These are phyloP conservation scores for Cairneyella variabilis DNA, from an alignment of 495 filamentous ascomycete species.

Conservation along the genomic window DNA sequence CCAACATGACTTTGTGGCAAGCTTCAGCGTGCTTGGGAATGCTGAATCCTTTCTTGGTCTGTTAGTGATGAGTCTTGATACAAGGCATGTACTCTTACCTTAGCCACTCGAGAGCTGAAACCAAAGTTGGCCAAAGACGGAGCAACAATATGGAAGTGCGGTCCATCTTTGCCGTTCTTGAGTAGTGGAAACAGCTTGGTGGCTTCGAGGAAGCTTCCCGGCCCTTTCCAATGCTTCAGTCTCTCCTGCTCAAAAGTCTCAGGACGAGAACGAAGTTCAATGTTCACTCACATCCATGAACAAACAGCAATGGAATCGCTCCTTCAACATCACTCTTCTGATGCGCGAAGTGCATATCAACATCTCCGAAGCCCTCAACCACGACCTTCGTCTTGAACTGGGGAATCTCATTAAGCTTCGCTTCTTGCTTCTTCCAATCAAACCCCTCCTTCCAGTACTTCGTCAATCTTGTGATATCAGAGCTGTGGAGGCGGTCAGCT, in stretches of 20 bases:
- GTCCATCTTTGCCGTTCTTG: slow-evolving; percentile 32
- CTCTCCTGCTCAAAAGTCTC: too few species aligned
- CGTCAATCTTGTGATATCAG: slow-evolving; percentile 40
- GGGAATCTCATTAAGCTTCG: slow-evolving; percentile 48
- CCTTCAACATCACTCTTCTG: slow-evolving; percentile 41
- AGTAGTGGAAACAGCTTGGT: slow-evolving; percentile 59
- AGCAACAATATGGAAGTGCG: slow-evolving; percentile 60
- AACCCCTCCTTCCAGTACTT: slow-evolving; percentile 41
- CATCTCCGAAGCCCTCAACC: slow-evolving; percentile 38
- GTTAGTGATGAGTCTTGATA: too few species aligned
- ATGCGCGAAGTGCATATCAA: slow-evolving; percentile 53
- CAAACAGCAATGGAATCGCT: slow-evolving; percentile 54
- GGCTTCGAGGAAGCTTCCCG: slow-evolving; percentile 66
- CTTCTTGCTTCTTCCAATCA: slow-evolving; percentile 48
- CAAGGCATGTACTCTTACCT: too few species aligned
- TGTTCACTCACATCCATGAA: too few species aligned
- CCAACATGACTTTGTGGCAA: slow-evolving; percentile 60
- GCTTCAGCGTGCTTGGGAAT: slow-evolving; percentile 56
- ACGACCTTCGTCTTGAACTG: slow-evolving; percentile 51
- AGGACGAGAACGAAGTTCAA: too few species aligned
- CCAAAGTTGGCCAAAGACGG: slow-evolving; percentile 67
- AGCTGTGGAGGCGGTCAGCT: too few species aligned
- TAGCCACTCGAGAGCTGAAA: slow-evolving; percentile 52
- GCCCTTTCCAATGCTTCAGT: too few species aligned
- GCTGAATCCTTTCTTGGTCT: slow-evolving; percentile 53